Percentiles rank a stretch among this genome's conserved stretches.
Evolutionary conservation across 441 rosid genomes (phyloP).

Genomic region (Adansonia rubrostipa): DNA sequence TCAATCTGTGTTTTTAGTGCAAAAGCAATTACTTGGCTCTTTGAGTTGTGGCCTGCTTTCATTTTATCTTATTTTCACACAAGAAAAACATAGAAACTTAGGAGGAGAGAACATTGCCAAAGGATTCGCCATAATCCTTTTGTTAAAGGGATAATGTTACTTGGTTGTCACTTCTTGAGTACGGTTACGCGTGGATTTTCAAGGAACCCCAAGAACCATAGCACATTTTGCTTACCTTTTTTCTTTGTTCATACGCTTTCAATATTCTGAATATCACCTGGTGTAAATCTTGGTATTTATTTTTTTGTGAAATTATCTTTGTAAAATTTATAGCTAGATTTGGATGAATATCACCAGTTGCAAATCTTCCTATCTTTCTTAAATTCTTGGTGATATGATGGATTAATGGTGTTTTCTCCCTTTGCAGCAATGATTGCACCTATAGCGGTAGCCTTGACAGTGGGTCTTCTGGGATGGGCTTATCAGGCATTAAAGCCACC

Average conservation of each 20-base stretch:
- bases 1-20: not conserved
- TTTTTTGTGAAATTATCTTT: not conserved
- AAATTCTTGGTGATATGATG: conserved; percentile 2
- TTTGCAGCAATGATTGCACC: conserved; percentile 48
- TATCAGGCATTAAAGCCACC: conserved; percentile 67
- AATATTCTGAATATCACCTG: not conserved
- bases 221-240: not conserved
- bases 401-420: conserved; percentile 15
- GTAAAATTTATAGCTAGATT: not conserved
- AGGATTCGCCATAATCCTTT: not conserved
- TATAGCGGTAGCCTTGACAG: conserved; percentile 48
- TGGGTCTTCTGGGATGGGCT: conserved; percentile 59
- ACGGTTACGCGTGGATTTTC: not conserved
- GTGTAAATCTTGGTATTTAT: not conserved
- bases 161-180: too few species aligned
- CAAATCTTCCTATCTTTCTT: not conserved
- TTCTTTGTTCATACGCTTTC: not conserved
- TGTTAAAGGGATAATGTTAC: not conserved
- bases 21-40: not conserved
- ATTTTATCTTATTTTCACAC: too few species aligned
- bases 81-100: not conserved
- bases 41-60: not conserved
- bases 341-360: conserved; percentile 3
- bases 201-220: not conserved
- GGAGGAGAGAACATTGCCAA: not conserved